Conservation (phyloP, 2,329 filamentous ascomycete genomes). For the Alternaria viburni region DNA sequence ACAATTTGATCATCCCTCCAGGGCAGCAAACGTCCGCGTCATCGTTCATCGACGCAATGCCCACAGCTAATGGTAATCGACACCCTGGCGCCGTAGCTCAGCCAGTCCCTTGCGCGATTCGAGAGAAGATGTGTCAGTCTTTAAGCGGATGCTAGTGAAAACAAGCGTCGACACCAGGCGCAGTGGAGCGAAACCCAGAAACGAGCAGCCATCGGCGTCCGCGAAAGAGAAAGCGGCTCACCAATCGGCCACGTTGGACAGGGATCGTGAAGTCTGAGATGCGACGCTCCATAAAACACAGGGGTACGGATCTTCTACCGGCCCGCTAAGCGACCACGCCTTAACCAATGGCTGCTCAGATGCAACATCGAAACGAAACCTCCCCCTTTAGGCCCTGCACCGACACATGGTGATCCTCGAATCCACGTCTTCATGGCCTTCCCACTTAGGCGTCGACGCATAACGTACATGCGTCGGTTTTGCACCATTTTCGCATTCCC, state of each 20-base stretch:
- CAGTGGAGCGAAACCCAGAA: conserved; percentile 18
- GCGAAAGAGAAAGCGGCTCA: conserved; percentile 8
- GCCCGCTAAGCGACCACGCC: conserved; percentile 34
- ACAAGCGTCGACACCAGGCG: conserved; percentile 27
- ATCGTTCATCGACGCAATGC: background rate
- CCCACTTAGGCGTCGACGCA: conserved; percentile 26
- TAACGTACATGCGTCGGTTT: conserved; percentile 37
- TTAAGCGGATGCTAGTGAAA: conserved; percentile 6
- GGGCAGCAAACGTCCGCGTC: background rate
- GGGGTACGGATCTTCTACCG: conserved; percentile 28
- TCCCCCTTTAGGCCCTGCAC: conserved; percentile 22
- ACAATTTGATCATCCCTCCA: background rate
- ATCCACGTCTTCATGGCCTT: conserved; percentile 19
- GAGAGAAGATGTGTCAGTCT: conserved; percentile 23
- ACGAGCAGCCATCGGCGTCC: conserved; percentile 16
- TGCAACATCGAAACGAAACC: conserved; percentile 36
- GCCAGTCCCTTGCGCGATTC: conserved; percentile 20
- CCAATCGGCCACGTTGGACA: conserved; percentile 36
- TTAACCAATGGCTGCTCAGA: conserved; percentile 33
- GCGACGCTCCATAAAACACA: conserved; percentile 40
- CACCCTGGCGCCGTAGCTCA: conserved; percentile 11
- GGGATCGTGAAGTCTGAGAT: conserved; percentile 24
- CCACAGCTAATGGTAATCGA: background rate
- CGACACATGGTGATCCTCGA: conserved; percentile 21
- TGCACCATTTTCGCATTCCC: conserved; percentile 20